Base-by-base conservation (phyloP, 164 flowering plant genomes). In the Liquidambar formosana region DNA sequence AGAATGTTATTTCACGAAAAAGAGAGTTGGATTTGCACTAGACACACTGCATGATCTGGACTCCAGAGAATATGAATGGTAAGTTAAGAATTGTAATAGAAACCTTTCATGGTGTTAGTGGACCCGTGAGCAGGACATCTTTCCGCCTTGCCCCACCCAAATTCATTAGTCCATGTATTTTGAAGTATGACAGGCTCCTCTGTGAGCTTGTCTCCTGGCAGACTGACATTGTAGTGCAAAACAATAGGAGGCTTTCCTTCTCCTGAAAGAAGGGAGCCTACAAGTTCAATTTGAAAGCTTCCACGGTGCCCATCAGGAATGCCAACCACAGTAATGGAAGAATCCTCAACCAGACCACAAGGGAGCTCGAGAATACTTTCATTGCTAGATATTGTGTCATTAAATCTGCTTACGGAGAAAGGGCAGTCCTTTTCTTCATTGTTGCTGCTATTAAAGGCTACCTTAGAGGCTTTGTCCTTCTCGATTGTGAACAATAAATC, bases 281-380 rank as follows among this genome's bases (percentile, higher is more conserved):
- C 53, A 28, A 94, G 82, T 60, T 88, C 85, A 77, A 94, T 83
- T 45, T 83, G 83, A 79, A 94, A 90, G 80, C 81, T 84, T 22
- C 78, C 82, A 61, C 58, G 15, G 15, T 38, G 67, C 47, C 80
- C 86, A 80, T 73, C 68, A 58, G 96, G 94, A 73, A 89, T 78
- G 61, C 92, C 98, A 27, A 94, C 78, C 54, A 92, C 53, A 38
- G 94, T 84, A 73, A 94, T 73, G 11, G 98, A 92, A 33, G 96
- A 94, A 79, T 79, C 97, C 75, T 85, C 89, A 74, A 85, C 79
- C 38, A 94, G 77, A 70, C 98, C 98, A 79, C 97, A 92, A 41
- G 96, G 97, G 63, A 94, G 63, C 64, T 86, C 86, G 70, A 89
- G 85, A 69, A 76, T 33, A 41, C 61, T 72, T 67, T 75, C 79